phyloP scores from a whole-genome alignment of 169 alveolate species.

The Cryptosporidium bovis region DNA sequence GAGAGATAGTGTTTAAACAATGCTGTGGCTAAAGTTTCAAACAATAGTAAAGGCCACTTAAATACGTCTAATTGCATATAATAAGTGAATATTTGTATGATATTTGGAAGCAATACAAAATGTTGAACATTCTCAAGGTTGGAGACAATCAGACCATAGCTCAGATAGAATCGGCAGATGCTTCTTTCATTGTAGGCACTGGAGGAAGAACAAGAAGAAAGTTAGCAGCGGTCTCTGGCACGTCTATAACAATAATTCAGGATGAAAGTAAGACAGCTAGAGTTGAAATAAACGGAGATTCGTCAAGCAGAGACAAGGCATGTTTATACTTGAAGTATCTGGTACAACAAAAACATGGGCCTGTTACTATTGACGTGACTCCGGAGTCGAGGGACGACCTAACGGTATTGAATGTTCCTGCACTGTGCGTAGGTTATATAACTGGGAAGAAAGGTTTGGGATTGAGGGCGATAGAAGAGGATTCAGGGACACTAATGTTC shows the following conservation, averaged over 20 bases:
- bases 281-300: conserved; percentile 79
- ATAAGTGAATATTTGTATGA: conserved; percentile 15
- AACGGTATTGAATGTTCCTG: conserved; percentile 75
- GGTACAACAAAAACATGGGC: conserved; percentile 81
- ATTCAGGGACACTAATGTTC: conserved; percentile 80
- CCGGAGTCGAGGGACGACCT: conserved; percentile 78
- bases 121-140: conserved; percentile 70
- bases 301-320: conserved; percentile 76
- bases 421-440: conserved; percentile 80
- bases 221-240: conserved; percentile 72
- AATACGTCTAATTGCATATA: neutral
- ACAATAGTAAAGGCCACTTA: no score
- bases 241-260: conserved; percentile 64
- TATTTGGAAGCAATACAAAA: conserved; percentile 8
- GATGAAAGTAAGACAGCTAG: conserved; percentile 74
- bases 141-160: conserved; percentile 68
- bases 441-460: conserved; percentile 81
- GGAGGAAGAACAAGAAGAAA: conserved; percentile 72
- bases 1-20: conserved; percentile 28
- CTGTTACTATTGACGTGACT: conserved; percentile 77
- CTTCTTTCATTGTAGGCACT: conserved; percentile 70
- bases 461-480: conserved; percentile 80
- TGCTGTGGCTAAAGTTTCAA: no score
- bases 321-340: conserved; percentile 77
- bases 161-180: conserved; percentile 74